Evolutionary conservation across 805 yeast genomes (phyloP), one percentile per base, ranked within the genome.

Genomic region (Maudiozyma barnettii): DNA sequence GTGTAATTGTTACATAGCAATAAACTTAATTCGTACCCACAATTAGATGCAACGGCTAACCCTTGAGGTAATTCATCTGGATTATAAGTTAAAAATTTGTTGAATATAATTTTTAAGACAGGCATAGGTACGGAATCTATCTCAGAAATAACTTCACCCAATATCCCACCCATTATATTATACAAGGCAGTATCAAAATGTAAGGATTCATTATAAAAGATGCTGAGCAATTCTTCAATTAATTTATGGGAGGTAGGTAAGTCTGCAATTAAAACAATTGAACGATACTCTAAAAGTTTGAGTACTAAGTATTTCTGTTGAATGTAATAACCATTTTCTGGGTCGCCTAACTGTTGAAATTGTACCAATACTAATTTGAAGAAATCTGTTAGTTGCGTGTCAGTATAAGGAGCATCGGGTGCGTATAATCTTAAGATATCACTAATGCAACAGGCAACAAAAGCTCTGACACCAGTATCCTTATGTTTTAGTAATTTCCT

Each of bases 331-430:
- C 86, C 77, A 51, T 78, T 76, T 18, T 78, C 80, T 8, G 67
- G 68, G 47, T 80, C 80, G 4, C 71, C 60, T 39, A 87, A 63
- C 42, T 71, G 73, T 46, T 71, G 71, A 53, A 90, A 76, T 59
- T 84, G 89, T 23, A 66, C 61, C 50, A 83, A 73, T 56, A 88
- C 78, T 7, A 85, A 70, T 52, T 73, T 76, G 67, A 89, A 87
- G 18, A 87, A 75, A 4, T 71, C 80, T 0, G 79, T 69, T 36
- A 89, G 69, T 53, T 83, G 81, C 1, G 68, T 52, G 21, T 80
- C 79, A 1, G 84, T 78, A 63, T 75, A 89, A 4, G 97, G 96
- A 6, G 96, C 95, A 60, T 89, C 86, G 0, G 96, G 96, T 0
- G 95, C 96, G 57, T 74, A 82, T 14, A 90, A 63, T 49, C 95